Percentiles rank a stretch among this genome's conserved stretches.
Evolutionary conservation across 306 rosid genomes (phyloP).

Genomic region (Quercus agrifolia): DNA sequence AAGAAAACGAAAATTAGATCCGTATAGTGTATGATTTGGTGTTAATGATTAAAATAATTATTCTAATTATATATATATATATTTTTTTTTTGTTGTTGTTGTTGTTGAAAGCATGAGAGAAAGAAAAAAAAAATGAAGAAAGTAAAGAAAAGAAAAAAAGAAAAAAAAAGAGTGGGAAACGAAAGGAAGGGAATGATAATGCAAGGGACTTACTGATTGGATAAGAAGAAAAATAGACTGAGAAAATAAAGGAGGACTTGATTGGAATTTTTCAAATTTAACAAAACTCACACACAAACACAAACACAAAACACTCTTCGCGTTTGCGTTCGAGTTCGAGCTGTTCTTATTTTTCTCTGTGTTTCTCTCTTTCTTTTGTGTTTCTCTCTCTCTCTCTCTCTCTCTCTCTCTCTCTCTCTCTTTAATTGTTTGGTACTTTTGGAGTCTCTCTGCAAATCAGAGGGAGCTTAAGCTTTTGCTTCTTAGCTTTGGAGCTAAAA

Average conservation of each 20-base stretch:
- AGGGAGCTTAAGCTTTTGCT: conserved; percentile 32
- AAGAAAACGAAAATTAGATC: conserved; percentile 26
- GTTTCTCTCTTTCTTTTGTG: conserved; percentile 15
- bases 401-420: not conserved
- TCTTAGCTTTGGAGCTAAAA: conserved; percentile 42
- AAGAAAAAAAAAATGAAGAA: not conserved
- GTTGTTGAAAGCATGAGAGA: not conserved
- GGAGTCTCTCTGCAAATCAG: conserved; percentile 72
- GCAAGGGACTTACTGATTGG: conserved; percentile 50
- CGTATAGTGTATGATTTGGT: not conserved
- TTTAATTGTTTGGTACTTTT: conserved; percentile 17
- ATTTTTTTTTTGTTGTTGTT: too few species aligned
- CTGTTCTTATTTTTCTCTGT: conserved; percentile 13
- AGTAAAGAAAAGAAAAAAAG: not conserved
- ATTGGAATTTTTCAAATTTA: conserved; percentile 42
- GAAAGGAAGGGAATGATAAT: conserved; percentile 16
- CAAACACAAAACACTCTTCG: too few species aligned
- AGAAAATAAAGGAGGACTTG: conserved; percentile 20
- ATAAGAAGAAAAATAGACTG: conserved; percentile 42
- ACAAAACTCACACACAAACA: not conserved
- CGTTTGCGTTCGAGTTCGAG: too few species aligned
- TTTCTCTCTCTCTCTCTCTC: not conserved
- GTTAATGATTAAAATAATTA: not conserved
- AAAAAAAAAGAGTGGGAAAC: not conserved
- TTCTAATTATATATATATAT: not conserved